Evolutionary conservation across 1,139 yeast species (phyloP), one percentile per base, ranked within the genome.

Genomic region (Debaryomyces udenii): DNA sequence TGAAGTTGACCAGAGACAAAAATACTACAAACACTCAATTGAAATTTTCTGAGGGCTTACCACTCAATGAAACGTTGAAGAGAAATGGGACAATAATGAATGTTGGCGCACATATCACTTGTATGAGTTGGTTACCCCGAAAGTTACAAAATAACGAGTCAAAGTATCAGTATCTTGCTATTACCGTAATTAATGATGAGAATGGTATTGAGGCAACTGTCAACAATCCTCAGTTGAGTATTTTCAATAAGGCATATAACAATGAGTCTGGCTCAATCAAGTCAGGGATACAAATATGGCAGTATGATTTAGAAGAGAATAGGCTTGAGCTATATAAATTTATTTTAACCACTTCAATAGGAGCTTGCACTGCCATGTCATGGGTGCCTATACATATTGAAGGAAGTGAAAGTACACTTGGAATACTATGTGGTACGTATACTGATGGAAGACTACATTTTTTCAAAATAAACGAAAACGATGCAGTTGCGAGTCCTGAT

Each of bases 371-470:
- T 47, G 66, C 74, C 39, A 51, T 86, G 43, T 67, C 69, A 37
- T 83, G 88, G 86, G 67, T 74, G 9, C 73, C 70, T 4, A 31
- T 59, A 1, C 43, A 57, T 15, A 49, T 62, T 6, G 41, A 41
- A 7, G 53, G 54, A 4, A 56, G 53, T 7, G 51, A 53, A 0
- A 20, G 46, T 3, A 45, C 64, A 2, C 65, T 82, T 7, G 75
- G 78, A 3, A 58, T 78, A 0, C 51, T 85, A 13, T 76, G 77
- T 1, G 83, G 81, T 11, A 68, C 74, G 0, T 82, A 79, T 50
- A 80, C 80, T 32, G 88, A 84, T 57, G 95, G 95, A 0, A 60
- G 68, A 3, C 61, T 82, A 3, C 81, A 83, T 41, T 56, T 85
- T 3, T 57, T 86, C 36, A 74, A 74, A 40, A 59, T 81, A 1